These are phyloP conservation scores for Sporothrix pseudoabietina DNA, from an alignment of 2,329 filamentous ascomycete species.

Conservation along the genomic window DNA sequence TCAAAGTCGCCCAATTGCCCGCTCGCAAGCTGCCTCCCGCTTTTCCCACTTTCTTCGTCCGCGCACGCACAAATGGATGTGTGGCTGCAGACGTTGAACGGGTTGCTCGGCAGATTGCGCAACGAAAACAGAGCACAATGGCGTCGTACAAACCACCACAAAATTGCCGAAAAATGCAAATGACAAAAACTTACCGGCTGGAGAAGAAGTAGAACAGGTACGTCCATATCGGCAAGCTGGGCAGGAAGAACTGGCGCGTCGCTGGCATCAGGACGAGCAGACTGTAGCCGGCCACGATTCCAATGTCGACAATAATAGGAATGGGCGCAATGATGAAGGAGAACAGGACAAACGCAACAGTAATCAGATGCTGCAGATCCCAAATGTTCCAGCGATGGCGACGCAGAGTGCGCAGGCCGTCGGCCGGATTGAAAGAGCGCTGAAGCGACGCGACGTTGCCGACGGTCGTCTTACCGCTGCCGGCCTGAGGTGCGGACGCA, in stretches of 20 bases:
- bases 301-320: constrained; percentile 76
- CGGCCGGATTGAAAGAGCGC: constrained; percentile 77
- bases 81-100: constrained; percentile 3
- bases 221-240: constrained; percentile 79
- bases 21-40: background rate
- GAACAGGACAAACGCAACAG: constrained; percentile 76
- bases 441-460: constrained; percentile 74
- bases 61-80: background rate
- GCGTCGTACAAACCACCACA: background rate
- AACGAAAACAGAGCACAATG: background rate
- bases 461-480: constrained; percentile 16
- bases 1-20: background rate
- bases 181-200: constrained; percentile 69
- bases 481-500: constrained; percentile 28
- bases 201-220: constrained; percentile 92
- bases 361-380: constrained; percentile 80
- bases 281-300: constrained; percentile 66
- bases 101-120: constrained; percentile 18
- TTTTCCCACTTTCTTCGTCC: constrained; percentile 1
- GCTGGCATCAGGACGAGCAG: constrained; percentile 76
- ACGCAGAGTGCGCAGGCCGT: constrained; percentile 75
- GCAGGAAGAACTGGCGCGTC: constrained; percentile 88
- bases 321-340: constrained; percentile 80
- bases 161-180: background rate
- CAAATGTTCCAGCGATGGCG: constrained; percentile 78